Base-by-base conservation (phyloP, 768 basidiomycete genomes). In the Myochromella boudieri region DNA sequence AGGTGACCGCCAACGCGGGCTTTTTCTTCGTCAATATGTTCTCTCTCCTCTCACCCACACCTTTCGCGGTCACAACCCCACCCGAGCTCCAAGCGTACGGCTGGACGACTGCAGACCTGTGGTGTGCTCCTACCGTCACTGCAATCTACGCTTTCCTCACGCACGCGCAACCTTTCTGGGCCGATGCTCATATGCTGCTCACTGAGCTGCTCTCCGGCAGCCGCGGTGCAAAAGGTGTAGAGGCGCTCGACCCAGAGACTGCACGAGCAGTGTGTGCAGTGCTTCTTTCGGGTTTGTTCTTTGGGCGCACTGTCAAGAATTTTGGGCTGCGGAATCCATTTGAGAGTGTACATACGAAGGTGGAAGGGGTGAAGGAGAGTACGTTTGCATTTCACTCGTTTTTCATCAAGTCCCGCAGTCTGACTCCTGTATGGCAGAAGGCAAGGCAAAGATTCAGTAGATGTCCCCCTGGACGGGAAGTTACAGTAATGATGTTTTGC, bases 141-240 rank as follows among this genome's bases (percentile, higher is more conserved):
- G 87, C 74, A 1, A 60, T 94, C 8, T 94, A 90, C 60, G 84
- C 92, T 43, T 77, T 84, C 47, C 75, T 94, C 42, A 93, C 91
- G 7, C 90, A 93, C 52, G 84, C 88, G 2, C 91, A 95, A 61
- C 87, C 91, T 0, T 87, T 87, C 64, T 94, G 84, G 85, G 79
- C 76, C 1, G 80, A 85, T 22, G 44, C 75, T 31, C 82, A 86
- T 53, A 50, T 60, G 4, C 58, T 82, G 14, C 55, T 85, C 8
- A 62, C 73, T 8, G 68, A 73, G 5, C 55, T 76, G 43, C 66
- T 81, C 20, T 81, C 82, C 9, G 63, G 61, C 20, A 44, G 61
- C 2, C 56, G 55, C 2, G 53, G 60, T 6, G 67, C 59, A 22
- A 68, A 68, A 20, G 63, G 47, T 27, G 61, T 76, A 1, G 73